Percentiles rank a stretch among this genome's conserved stretches.
phyloP scores from a whole-genome alignment of 352 stramenopile genomes.

The Thraustochytrium sp. region DNA sequence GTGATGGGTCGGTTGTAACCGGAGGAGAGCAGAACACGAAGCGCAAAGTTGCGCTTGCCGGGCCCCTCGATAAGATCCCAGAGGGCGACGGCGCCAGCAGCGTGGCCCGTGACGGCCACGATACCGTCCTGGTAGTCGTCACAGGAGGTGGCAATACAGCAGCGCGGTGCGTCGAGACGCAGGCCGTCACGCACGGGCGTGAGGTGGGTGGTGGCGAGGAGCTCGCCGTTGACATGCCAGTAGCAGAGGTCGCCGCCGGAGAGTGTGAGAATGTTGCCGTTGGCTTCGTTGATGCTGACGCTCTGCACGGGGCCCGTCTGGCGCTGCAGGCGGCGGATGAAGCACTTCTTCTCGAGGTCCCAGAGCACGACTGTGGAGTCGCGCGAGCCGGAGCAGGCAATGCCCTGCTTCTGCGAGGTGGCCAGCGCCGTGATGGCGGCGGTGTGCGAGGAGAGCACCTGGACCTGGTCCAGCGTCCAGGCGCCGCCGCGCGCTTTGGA shows the following conservation, averaged over 20 bases:
- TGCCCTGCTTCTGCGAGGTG: neutral
- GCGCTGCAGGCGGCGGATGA: neutral
- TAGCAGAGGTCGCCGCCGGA: neutral
- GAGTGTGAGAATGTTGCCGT: neutral
- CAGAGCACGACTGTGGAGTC: constrained; percentile 16
- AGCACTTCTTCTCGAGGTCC: constrained; percentile 40
- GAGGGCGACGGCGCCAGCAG: neutral
- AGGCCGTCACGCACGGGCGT: neutral
- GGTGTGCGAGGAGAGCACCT: constrained; percentile 9
- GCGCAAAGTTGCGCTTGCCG: neutral
- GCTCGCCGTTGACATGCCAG: constrained; percentile 37
- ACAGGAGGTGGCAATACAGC: neutral
- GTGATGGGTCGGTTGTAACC: neutral
- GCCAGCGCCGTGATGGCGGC: neutral
- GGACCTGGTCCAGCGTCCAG: constrained; percentile 22
- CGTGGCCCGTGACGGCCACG: constrained; percentile 19
- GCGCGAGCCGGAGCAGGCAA: neutral
- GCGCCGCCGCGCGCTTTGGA: neutral
- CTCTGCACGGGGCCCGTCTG: neutral
- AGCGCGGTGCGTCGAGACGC: constrained; percentile 1
- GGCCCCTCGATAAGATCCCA: neutral
- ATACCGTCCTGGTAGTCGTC: constrained; percentile 39
- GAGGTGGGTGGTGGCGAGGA: neutral
- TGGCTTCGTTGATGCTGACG: constrained; percentile 21
- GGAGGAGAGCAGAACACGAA: neutral